Percentiles rank a stretch among this genome's conserved stretches.
phyloP scores from a whole-genome alignment of 257 asterid genomes.

The Marsdenia floribunda region DNA sequence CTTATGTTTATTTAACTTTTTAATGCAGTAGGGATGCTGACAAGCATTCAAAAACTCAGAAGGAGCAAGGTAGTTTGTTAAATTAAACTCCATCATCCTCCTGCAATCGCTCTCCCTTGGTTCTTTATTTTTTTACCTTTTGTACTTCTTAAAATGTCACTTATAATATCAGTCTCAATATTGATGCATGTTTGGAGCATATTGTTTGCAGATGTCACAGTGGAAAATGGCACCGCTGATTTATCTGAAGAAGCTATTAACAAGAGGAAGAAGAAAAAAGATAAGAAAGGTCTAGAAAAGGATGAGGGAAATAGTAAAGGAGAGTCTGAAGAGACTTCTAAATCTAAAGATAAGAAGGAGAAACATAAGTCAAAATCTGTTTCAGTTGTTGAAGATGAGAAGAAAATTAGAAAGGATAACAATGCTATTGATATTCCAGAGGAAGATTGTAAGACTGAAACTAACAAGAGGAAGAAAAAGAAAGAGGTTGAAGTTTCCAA shows the following conservation, averaged over 20 bases:
- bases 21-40: conserved; percentile 39
- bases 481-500: conserved; percentile 11
- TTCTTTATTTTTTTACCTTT: neutral
- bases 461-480: conserved; percentile 23
- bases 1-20: conserved; percentile 28
- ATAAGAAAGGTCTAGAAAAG: conserved; percentile 14
- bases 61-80: conserved; percentile 37
- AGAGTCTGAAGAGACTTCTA: conserved; percentile 20
- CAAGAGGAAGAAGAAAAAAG: conserved; percentile 44
- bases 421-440: neutral
- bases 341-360: conserved; percentile 31
- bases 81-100: neutral
- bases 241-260: conserved; percentile 26
- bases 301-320: conserved; percentile 13
- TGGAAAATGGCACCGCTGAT: conserved; percentile 25
- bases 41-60: conserved; percentile 19
- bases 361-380: conserved; percentile 19
- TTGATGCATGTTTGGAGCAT: neutral
- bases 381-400: conserved; percentile 16
- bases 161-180: neutral
- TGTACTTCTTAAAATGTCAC: neutral
- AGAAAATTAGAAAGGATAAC: conserved; percentile 1
- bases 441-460: conserved; percentile 7
- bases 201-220: conserved; percentile 10
- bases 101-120: neutral